A percentile compares a stretch with the other conserved stretches of the same genome.
These are phyloP conservation scores for Durio zibethinus DNA, from an alignment of 345 rosid genomes.

Conservation along the genomic window DNA sequence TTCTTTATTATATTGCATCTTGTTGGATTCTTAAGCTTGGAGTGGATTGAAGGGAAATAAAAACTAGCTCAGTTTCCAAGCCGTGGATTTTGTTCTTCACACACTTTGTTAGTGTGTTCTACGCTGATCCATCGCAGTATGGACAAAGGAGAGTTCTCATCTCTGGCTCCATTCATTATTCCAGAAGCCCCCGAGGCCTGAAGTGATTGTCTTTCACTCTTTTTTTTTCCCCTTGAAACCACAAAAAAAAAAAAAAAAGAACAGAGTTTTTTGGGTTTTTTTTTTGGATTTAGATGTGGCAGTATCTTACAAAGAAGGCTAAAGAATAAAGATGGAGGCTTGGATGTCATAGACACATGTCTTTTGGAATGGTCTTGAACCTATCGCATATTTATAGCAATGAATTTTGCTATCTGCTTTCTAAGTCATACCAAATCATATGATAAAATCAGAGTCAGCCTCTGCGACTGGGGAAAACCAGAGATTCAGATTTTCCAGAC, in stretches of 20 bases:
- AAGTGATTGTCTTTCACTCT: slow-evolving; percentile 34
- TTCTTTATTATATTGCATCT: background rate
- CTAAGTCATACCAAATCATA: slow-evolving; percentile 2
- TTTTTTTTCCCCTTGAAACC: background rate
- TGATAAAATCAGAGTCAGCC: slow-evolving; percentile 58
- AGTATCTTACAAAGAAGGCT: slow-evolving; percentile 82
- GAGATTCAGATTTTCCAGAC: slow-evolving; percentile 51
- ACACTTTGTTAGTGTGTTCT: slow-evolving; percentile 35
- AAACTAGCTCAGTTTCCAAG: slow-evolving; percentile 54
- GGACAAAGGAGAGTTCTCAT: slow-evolving; percentile 84
- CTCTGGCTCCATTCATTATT: slow-evolving; percentile 95
- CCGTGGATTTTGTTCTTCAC: slow-evolving; percentile 33
- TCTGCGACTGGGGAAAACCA: slow-evolving; percentile 69
- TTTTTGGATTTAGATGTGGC: slow-evolving; percentile 69
- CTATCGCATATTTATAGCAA: slow-evolving; percentile 10
- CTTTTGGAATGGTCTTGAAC: slow-evolving; percentile 91
- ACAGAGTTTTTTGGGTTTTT: slow-evolving; percentile 4
- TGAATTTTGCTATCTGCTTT: background rate
- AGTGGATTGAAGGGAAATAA: slow-evolving; percentile 33
- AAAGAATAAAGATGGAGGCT: slow-evolving; percentile 92
- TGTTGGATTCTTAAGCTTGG: background rate
- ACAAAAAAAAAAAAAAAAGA: background rate
- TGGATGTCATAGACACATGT: slow-evolving; percentile 92
- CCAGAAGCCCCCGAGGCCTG: slow-evolving; percentile 89
- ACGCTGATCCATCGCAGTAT: slow-evolving; percentile 48